These are phyloP conservation scores for Fusarium nisikadoi DNA, from an alignment of 2,329 filamentous ascomycete genomes.

Conservation along the genomic window DNA sequence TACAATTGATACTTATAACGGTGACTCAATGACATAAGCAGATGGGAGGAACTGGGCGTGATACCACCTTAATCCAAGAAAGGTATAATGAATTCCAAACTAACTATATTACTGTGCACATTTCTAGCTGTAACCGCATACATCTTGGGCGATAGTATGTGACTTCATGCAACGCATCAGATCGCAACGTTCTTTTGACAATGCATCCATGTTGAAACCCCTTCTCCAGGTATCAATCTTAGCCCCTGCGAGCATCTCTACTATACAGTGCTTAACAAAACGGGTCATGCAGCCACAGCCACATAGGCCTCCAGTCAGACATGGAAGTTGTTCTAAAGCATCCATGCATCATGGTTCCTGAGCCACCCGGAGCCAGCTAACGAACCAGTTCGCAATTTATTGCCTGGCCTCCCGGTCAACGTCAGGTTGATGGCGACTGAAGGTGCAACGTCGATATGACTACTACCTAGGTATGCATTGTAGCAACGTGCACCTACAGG, in stretches of 20 bases:
- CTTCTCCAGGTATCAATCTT: background rate
- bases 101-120: background rate
- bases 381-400: background rate
- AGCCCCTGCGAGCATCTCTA: background rate
- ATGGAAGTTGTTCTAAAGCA: background rate
- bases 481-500: background rate
- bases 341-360: background rate
- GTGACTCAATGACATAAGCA: background rate
- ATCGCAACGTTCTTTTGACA: background rate
- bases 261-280: background rate
- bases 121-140: background rate
- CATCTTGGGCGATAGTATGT: background rate
- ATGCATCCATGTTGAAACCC: background rate
- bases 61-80: background rate
- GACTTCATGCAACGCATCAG: background rate
- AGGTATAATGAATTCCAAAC: background rate
- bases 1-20: background rate
- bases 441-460: background rate
- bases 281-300: background rate
- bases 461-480: slow-evolving; percentile 1
- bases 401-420: background rate
- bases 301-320: background rate
- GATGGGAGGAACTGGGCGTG: background rate
- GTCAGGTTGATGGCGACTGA: background rate
- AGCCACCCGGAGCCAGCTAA: background rate